Evolutionary conservation across 1,284 basidiomycete genomes (phyloP), one percentile per base, ranked within the genome.

Genomic region (Melanopsichium pennsylvanicum): DNA sequence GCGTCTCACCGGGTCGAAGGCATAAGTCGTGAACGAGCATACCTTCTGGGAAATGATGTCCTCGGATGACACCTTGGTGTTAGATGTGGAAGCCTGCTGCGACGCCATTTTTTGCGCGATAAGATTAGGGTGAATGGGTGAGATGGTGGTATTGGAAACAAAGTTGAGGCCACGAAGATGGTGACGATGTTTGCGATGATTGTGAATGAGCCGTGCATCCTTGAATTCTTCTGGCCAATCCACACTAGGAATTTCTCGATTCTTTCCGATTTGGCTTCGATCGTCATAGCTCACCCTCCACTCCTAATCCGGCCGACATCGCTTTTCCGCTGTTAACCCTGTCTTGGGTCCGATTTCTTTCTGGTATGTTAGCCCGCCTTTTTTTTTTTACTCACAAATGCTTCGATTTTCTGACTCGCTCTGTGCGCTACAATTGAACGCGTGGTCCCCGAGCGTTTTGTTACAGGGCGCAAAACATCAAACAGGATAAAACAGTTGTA

Each of bases 1-100:
- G n/a, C n/a, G n/a, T n/a, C n/a, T n/a, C n/a, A n/a, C n/a, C n/a
- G n/a, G n/a, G n/a, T n/a, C n/a, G n/a, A n/a, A n/a, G n/a, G n/a
- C n/a, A n/a, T n/a, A n/a, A n/a, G n/a, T n/a, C n/a, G n/a, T n/a
- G n/a, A n/a, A n/a, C 8, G 15, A 26, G 70, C 86, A 35, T 62
- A 90, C 92, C 87, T 94, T 94, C 84, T 91, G 88, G 32, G 87
- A 87, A 71, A 93, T 84, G 75, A 90, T 87, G 81, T 93, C 89
- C 84, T 94, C 92, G 84, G 89, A 92, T 52, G 90, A 88, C 44
- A 88, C 84, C 56, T 74, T 74, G 15, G 44, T 56, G 57, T 18
- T 66, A 37, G 58, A 58, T 36, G 59, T 51, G 25, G 66, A 64
- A 40, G 69, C 54, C 52, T 61, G 56, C 34, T 55, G 48, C 23